Evolutionary conservation across 306 rosid species (phyloP).

Genomic region (Betula pendula): DNA sequence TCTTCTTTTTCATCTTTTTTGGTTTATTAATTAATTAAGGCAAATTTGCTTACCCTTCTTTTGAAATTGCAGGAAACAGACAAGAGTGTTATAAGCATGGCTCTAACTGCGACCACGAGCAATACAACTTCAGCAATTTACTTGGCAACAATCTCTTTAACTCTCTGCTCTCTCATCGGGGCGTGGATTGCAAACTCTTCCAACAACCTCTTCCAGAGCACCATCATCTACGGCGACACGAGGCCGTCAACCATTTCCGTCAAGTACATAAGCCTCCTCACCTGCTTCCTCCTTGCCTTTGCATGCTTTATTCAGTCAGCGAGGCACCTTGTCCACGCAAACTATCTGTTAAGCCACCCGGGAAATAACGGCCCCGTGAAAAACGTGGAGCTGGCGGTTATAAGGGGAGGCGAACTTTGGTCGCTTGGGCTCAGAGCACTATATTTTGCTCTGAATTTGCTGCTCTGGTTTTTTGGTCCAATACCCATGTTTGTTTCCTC

Average conservation of each 20-base stretch:
- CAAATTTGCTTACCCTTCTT: neutral
- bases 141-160: slow-evolving; percentile 58
- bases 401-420: slow-evolving; percentile 81
- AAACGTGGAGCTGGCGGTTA: slow-evolving; percentile 58
- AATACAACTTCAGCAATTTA: slow-evolving; percentile 59
- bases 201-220: slow-evolving; percentile 40
- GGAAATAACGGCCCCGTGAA: slow-evolving; percentile 42
- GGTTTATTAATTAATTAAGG: neutral
- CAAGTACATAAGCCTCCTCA: slow-evolving; percentile 62
- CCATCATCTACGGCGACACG: slow-evolving; percentile 60
- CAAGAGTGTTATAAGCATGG: slow-evolving; percentile 34
- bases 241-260: slow-evolving; percentile 41
- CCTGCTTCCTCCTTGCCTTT: slow-evolving; percentile 72
- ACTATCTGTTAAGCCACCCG: slow-evolving; percentile 63
- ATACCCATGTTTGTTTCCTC: slow-evolving; percentile 76
- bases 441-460: slow-evolving; percentile 63
- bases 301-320: slow-evolving; percentile 69
- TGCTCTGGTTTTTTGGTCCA: slow-evolving; percentile 89
- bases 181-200: slow-evolving; percentile 69
- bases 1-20: neutral
- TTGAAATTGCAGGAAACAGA: slow-evolving; percentile 44
- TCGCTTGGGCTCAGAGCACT: slow-evolving; percentile 72
- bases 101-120: slow-evolving; percentile 51
- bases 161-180: slow-evolving; percentile 69
- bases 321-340: slow-evolving; percentile 77